Percentiles rank a stretch among this genome's conserved stretches.
Evolutionary conservation across 176 grass and related monocot genomes (phyloP).

Genomic region (Cenchrus fungigraminus): DNA sequence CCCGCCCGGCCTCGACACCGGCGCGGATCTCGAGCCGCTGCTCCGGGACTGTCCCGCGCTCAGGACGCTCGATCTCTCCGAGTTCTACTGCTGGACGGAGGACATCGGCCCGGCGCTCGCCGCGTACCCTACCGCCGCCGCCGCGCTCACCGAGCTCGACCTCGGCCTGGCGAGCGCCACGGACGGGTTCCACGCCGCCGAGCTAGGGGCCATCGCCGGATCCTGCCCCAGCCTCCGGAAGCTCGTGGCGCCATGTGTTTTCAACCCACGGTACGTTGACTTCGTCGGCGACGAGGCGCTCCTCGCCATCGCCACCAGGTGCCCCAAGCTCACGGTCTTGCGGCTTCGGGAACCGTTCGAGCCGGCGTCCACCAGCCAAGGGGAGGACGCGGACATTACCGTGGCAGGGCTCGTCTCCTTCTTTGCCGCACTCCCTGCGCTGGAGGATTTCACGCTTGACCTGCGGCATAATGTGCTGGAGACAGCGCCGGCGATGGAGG

Average conservation of each 20-base stretch:
- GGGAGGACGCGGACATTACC: conserved; percentile 66
- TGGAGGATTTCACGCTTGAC: conserved; percentile 82
- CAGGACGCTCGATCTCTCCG: conserved; percentile 68
- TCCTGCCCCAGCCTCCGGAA: conserved; percentile 67
- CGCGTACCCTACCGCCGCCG: conserved; percentile 47
- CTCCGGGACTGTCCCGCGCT: conserved; percentile 56
- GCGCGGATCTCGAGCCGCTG: conserved; percentile 80
- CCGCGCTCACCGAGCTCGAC: conserved; percentile 64
- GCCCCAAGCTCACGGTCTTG: conserved; percentile 62
- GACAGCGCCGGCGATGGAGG: conserved; percentile 64
- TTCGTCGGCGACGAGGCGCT: conserved; percentile 70
- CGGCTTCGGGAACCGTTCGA: conserved; percentile 75
- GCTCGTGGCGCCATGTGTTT: conserved; percentile 74
- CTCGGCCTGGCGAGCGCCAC: conserved; percentile 79
- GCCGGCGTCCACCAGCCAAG: conserved; percentile 31
- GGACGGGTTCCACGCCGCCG: conserved; percentile 74
- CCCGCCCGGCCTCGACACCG: conserved; percentile 42
- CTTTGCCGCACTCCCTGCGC: conserved; percentile 62
- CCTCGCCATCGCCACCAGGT: conserved; percentile 55
- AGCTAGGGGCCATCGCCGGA: conserved; percentile 60
- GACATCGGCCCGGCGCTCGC: conserved; percentile 69
- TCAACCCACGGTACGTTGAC: conserved; percentile 78
- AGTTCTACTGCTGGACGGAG: conserved; percentile 99
- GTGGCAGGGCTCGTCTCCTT: conserved; percentile 55
- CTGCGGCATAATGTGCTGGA: conserved; percentile 74